Evolutionary conservation across 768 basidiomycete genomes (phyloP), one percentile per base, ranked within the genome.

Genomic region (Lentinula raphanica): DNA sequence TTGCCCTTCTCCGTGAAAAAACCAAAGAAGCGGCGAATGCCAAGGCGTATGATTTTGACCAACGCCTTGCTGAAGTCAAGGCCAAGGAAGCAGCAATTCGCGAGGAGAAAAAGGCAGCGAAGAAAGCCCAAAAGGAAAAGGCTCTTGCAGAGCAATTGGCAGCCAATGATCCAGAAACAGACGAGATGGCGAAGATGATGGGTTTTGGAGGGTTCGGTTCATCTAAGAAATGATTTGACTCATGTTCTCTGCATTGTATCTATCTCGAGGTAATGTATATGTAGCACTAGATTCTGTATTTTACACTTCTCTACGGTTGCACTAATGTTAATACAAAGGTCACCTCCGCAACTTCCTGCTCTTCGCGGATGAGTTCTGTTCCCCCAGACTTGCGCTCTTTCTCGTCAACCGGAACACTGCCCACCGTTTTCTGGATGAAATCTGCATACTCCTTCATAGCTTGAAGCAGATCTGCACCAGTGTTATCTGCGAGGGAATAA

Each of bases 41-140:
- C 0, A 97, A 97, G 68, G 83, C 87, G n/a, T 99, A 84, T 67
- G 96, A 99, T 73, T 99, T 99, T 73, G 88, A 94, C 66, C 76
- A 89, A 66, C 90, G 97, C 27, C 73, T 98, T 12, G 84, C 85
- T 31, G 90, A 94, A 64, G 84, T 98, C 51, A 85, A 84, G 63
- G 84, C 81, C 28, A 86, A 83, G 63, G 92, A 95, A 69, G 74
- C 77, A 9, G 76, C 81, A 0, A 71, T 81, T 25, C 83, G 90
- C 12, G 83, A 84, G 31, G 80, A 87, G 70, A 88, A 87, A 72
- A 94, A 91, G 65, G 81, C 86, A 8, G 82, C 86, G 61, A 90
- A 88, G 71, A 90, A 89, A 67, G 90, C 85, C 11, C 84, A 84
- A 68, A 89, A 86, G 66, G 86, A 91, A 65, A 83, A 84, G 65